Evolutionary conservation across 2,329 filamentous ascomycete genomes (phyloP).

Genomic region (Fusarium mangiferae): DNA sequence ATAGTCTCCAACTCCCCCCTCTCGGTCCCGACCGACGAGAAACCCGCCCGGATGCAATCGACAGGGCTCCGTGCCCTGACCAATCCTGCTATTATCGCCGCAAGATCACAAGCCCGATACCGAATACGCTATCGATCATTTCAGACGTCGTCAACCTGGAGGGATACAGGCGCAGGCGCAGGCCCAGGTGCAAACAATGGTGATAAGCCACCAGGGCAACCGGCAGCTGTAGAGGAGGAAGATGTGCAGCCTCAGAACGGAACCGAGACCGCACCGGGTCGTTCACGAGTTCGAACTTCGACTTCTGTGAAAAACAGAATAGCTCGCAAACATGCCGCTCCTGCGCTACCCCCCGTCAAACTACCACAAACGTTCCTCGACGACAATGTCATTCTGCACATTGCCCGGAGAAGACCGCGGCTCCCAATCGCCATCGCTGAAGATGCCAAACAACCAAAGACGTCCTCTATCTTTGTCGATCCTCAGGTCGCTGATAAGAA

Average conservation of each 20-base stretch:
- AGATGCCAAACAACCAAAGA: constrained; percentile 47
- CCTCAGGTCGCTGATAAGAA: constrained; percentile 37
- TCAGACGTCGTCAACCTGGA: constrained; percentile 33
- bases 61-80: constrained; percentile 46
- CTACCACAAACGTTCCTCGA: constrained; percentile 68
- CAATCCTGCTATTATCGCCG: constrained; percentile 41
- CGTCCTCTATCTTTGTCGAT: constrained; percentile 45
- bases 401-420: constrained; percentile 40
- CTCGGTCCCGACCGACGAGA: constrained; percentile 23
- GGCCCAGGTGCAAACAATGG: constrained; percentile 39
- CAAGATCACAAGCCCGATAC: constrained; percentile 37
- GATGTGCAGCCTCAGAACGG: constrained; percentile 44
- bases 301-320: constrained; percentile 46
- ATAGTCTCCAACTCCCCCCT: neutral
- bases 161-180: constrained; percentile 25
- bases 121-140: constrained; percentile 37
- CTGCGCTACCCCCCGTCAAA: constrained; percentile 61
- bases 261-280: constrained; percentile 43
- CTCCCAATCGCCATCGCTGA: constrained; percentile 48
- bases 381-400: constrained; percentile 55
- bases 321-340: constrained; percentile 48
- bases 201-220: constrained; percentile 45
- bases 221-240: constrained; percentile 41
- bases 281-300: constrained; percentile 41
- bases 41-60: constrained; percentile 48